Evolutionary conservation across 305 asterid genomes (phyloP).

Genomic region (Nicotiana rustica): DNA sequence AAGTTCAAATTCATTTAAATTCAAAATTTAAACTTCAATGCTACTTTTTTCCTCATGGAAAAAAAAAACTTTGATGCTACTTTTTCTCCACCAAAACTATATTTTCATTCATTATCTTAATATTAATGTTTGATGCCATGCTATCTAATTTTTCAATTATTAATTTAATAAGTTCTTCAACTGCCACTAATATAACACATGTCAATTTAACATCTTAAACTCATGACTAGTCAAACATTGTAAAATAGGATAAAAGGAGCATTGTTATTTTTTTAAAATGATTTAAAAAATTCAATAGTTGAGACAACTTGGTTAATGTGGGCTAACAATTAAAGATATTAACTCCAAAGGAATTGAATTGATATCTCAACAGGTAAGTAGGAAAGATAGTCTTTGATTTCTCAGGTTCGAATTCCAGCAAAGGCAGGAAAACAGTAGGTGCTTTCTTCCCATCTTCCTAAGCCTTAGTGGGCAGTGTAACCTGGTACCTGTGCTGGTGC

Average conservation of each 20-base stretch:
- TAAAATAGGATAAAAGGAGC: background rate
- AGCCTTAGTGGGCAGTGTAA: no score
- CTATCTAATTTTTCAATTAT: background rate
- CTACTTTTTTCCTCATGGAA: background rate
- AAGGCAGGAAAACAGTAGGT: no score
- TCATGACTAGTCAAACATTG: background rate
- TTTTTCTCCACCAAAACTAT: background rate
- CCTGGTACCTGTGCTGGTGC: no score
- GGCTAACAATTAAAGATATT: background rate
- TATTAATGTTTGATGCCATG: background rate
- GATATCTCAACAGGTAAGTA: background rate
- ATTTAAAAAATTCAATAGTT: background rate
- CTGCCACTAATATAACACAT: background rate
- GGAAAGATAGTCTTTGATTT: background rate
- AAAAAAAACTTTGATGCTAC: background rate
- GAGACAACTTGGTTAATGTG: background rate
- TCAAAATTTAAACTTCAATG: background rate
- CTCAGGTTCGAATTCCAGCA: background rate
- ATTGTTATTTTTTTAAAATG: background rate
- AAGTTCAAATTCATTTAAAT: background rate
- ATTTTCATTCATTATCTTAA: background rate
- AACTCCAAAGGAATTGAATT: background rate
- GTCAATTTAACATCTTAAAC: background rate
- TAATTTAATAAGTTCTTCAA: background rate
- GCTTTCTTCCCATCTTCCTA: no score